phyloP scores from a whole-genome alignment of 257 asterid genomes.

The Misopates orontium region DNA sequence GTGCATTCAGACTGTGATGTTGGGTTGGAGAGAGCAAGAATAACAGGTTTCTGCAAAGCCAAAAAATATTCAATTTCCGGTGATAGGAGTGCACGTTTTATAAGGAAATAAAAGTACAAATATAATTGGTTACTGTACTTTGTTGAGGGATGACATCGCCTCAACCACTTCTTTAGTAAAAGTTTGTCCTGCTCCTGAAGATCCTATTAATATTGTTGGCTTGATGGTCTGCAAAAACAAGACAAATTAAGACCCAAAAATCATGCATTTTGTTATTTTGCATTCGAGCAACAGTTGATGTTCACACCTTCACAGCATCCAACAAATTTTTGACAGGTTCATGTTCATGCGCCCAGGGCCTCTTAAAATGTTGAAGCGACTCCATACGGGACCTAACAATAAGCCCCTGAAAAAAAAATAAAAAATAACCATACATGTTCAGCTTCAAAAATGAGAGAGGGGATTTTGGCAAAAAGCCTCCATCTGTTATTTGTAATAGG shows the following conservation, averaged over 20 bases:
- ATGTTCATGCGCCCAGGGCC: slow-evolving; percentile 77
- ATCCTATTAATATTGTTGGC: slow-evolving; percentile 62
- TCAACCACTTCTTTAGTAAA: slow-evolving; percentile 60
- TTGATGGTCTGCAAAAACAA: slow-evolving; percentile 53
- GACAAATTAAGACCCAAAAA: slow-evolving; percentile 17
- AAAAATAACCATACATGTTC: neutral
- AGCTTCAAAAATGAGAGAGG: too few species aligned
- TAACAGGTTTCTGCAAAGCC: slow-evolving; percentile 55
- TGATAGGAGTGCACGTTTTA: neutral
- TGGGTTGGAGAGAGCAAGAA: slow-evolving; percentile 68
- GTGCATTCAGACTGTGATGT: slow-evolving; percentile 76
- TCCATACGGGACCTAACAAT: slow-evolving; percentile 63
- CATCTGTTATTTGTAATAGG: too few species aligned
- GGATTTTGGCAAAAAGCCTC: too few species aligned
- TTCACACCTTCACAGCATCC: slow-evolving; percentile 58
- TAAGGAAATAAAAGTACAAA: slow-evolving; percentile 3
- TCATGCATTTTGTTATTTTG: neutral
- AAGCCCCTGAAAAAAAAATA: slow-evolving; percentile 50
- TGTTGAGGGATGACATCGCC: slow-evolving; percentile 52
- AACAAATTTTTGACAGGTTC: slow-evolving; percentile 53
- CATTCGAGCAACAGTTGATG: neutral
- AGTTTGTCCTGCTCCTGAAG: slow-evolving; percentile 72
- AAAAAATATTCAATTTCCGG: neutral
- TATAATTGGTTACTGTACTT: slow-evolving; percentile 31
- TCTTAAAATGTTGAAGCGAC: slow-evolving; percentile 69